Evolutionary conservation across 768 basidiomycete genomes (phyloP), one percentile per base, ranked within the genome.

Genomic region (Hericium erinaceus): DNA sequence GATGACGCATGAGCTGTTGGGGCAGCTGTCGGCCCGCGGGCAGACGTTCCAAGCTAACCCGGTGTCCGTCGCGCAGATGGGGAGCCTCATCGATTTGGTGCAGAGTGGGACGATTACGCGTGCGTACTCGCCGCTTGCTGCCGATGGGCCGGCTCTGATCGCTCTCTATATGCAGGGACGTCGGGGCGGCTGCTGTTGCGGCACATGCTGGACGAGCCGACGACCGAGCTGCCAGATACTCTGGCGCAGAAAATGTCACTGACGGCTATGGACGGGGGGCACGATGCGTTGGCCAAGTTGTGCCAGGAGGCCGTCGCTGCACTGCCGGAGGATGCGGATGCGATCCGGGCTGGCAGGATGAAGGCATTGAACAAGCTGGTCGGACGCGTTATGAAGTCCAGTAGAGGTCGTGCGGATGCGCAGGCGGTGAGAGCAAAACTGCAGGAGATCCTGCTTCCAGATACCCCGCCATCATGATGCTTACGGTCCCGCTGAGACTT

Each of bases 1-100:
- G 93, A 81, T 98, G 72, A 83, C 84, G 3, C 90, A 98, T 58
- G 91, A 95, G 59, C 76, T 97, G 0, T 73, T 95, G 2, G 92
- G 92, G 0, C 86, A 88, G 61, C 76, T 98, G 2, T 73, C 85
- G 1, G 75, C 77, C 33, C 78, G 80, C 44, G 74, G 79, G 49
- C 75, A 77, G 18, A 78, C 81, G 39, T 82, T 85, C 67, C 67
- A 68, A 39, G 74, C 82, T 8, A 86, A 86, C 55, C 75, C 83
- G 0, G 64, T 97, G 11, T 76, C 84, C 5, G 71, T 77, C 0
- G 70, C 67, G 11, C 84, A 89, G 64, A 74, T 99, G 70, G 86
- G 89, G 6, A 80, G 85, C 57, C 70, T 99, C 40, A 77, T 98
- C 40, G 86, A 89, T 61, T 71, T 94, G 59, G 83, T 98, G 1